Evolutionary conservation across 495 filamentous ascomycete species (phyloP).

Genomic region (Hypoxylon subgilvum): DNA sequence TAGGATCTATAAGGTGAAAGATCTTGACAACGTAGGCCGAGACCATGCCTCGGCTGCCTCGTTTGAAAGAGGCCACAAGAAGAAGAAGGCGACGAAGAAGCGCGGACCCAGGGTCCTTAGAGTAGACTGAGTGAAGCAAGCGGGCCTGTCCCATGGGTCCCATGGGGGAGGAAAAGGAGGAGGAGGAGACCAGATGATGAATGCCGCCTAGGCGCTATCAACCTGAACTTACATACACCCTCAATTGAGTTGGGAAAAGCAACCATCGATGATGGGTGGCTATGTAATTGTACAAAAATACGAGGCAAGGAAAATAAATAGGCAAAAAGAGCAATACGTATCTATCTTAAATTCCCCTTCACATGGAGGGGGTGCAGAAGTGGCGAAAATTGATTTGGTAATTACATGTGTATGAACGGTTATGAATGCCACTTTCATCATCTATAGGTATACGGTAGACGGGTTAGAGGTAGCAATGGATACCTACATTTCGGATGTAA

Average conservation of each 20-base stretch:
- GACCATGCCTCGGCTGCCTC: conserved; percentile 83
- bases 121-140: conserved; percentile 70
- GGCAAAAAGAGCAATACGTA: background rate
- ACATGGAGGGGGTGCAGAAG: too few species aligned
- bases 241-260: conserved; percentile 6
- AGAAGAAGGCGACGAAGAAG: conserved; percentile 82
- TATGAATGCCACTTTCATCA: too few species aligned
- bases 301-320: conserved; percentile 15
- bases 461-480: too few species aligned
- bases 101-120: conserved; percentile 81
- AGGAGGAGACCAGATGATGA: background rate
- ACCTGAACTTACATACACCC: conserved; percentile 1
- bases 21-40: conserved; percentile 92
- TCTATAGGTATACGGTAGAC: too few species aligned
- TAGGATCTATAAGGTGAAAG: conserved; percentile 99
- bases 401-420: too few species aligned
- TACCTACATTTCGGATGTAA: too few species aligned
- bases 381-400: too few species aligned
- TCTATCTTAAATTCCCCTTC: conserved; percentile 7
- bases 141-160: too few species aligned
- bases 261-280: conserved; percentile 4
- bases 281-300: conserved; percentile 25
- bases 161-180: background rate
- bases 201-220: background rate
- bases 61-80: conserved; percentile 93